Base-by-base conservation (phyloP, 345 rosid species). In the Camelina sativa region DNA sequence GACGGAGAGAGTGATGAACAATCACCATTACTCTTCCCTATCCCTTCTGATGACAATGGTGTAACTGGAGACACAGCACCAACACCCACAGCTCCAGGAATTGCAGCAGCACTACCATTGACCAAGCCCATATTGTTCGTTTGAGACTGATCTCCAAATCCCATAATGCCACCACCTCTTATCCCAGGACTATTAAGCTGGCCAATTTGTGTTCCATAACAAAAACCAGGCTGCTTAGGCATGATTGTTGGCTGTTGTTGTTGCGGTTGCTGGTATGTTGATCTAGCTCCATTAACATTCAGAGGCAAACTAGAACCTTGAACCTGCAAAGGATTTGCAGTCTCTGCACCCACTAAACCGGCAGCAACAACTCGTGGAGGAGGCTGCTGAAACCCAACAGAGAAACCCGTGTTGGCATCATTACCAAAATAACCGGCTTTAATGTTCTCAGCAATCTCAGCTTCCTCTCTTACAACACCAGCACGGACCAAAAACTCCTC, bases 401-500 rank as follows among this genome's bases (percentile, higher is more conserved):
- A 86, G 64, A 84, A 74, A 41, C 73, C 80, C 61, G 79, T 11
- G 74, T 67, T 67, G 71, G 75, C 1, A 75, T 84, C 74, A 59
- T 85, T 86, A 19, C 79, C 85, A 46, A 85, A 80, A 74, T 69
- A 68, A 4, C 78, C 84, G 17, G 82, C 85, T 75, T 79, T 80
- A 50, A 71, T 12, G 11, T 67, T 28, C 11, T n/a, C 72, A 16
- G 64, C 69, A 76, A 25, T 64, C 54, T 74, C 88, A 4, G 72
- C 62, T 35, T 92, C 97, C 76, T 95, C 98, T 74, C 92, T 89
- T 13, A 89, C 97, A 59, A 89, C 97, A 8, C 99, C 99, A 30
- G 97, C 99, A 73, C 80, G 88, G 25, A 79, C 89, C 82, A 95
- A 76, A 65, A 95, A 95, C 83, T 95, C 99, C 87, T 95, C 99